Percentiles rank a stretch among this genome's conserved stretches.
These are phyloP conservation scores for Carex pumila DNA, from an alignment of 176 grass and related monocot genomes.

Conservation along the genomic window DNA sequence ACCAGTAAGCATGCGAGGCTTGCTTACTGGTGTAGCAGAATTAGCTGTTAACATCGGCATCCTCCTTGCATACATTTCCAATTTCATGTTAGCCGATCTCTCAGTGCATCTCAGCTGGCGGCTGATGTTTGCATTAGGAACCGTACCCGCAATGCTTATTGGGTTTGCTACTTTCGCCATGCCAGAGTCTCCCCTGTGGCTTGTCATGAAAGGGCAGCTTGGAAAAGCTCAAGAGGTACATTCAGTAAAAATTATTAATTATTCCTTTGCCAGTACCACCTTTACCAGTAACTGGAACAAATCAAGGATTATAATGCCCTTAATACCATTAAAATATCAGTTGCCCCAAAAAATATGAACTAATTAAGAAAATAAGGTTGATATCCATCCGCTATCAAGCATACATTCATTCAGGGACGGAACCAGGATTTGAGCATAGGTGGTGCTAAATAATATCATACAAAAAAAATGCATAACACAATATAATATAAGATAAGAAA, in stretches of 20 bases:
- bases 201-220: constrained; percentile 42
- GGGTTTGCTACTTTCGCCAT: constrained; percentile 25
- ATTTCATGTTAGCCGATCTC: constrained; percentile 34
- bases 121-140: constrained; percentile 31
- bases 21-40: constrained; percentile 7
- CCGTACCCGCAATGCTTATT: constrained; percentile 9
- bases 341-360: too few species aligned
- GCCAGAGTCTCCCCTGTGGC: constrained; percentile 71
- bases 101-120: constrained; percentile 39
- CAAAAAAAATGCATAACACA: too few species aligned
- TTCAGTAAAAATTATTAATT: not conserved
- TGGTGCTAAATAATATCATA: not conserved
- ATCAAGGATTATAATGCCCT: not conserved
- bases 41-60: constrained; percentile 25
- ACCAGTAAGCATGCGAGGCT: constrained; percentile 29
- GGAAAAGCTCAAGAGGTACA: constrained; percentile 25
- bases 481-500: too few species aligned
- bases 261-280: not conserved
- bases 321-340: too few species aligned
- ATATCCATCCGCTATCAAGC: not conserved
- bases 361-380: not conserved
- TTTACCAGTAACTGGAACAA: not conserved
- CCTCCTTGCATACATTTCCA: constrained; percentile 36
- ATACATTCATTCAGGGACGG: not conserved
- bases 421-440: too few species aligned